Percentiles rank a stretch among this genome's conserved stretches.
These are phyloP conservation scores for Trichoderma parareesei DNA, from an alignment of 495 filamentous ascomycete genomes.

Conservation along the genomic window DNA sequence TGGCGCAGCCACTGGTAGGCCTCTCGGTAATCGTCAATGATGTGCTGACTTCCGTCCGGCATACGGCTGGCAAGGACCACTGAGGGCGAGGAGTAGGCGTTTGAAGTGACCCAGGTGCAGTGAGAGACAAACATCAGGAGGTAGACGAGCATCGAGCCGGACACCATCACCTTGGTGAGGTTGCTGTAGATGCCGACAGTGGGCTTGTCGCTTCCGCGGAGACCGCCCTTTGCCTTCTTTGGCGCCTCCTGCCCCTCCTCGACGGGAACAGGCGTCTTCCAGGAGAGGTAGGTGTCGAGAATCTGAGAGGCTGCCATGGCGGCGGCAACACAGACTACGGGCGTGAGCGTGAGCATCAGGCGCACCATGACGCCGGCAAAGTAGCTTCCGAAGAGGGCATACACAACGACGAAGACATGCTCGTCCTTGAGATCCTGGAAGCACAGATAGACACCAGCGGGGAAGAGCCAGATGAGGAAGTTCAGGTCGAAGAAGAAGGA, in stretches of 20 bases:
- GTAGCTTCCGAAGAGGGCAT: conserved; percentile 89
- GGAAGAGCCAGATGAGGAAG: conserved; percentile 98
- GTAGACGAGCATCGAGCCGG: conserved; percentile 64
- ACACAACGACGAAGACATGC: conserved; percentile 97
- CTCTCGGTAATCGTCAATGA: conserved; percentile 99
- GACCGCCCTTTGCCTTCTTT: conserved; percentile 43
- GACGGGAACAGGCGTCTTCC: conserved; percentile 44
- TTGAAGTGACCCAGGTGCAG: conserved; percentile 99
- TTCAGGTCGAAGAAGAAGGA: conserved; percentile 99
- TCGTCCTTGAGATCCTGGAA: conserved; percentile 91
- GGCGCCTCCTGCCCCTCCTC: conserved; percentile 36
- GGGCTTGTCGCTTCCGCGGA: conserved; percentile 65
- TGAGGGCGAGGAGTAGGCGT: conserved; percentile 96
- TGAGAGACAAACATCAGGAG: conserved; percentile 91
- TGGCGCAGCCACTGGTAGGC: conserved; percentile 99
- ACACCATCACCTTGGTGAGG: conserved; percentile 67
- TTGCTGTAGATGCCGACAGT: conserved; percentile 75
- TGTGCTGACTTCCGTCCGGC: conserved; percentile 93
- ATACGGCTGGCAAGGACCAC: conserved; percentile 88
- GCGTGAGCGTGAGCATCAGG: conserved; percentile 94
- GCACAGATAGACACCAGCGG: conserved; percentile 96
- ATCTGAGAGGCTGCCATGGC: conserved; percentile 85
- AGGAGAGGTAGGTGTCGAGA: conserved; percentile 73
- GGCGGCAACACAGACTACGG: conserved; percentile 90
- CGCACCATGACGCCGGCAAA: conserved; percentile 99